phyloP scores from a whole-genome alignment of 169 alveolate genomes.

The Cryptosporidium xiaoi region DNA sequence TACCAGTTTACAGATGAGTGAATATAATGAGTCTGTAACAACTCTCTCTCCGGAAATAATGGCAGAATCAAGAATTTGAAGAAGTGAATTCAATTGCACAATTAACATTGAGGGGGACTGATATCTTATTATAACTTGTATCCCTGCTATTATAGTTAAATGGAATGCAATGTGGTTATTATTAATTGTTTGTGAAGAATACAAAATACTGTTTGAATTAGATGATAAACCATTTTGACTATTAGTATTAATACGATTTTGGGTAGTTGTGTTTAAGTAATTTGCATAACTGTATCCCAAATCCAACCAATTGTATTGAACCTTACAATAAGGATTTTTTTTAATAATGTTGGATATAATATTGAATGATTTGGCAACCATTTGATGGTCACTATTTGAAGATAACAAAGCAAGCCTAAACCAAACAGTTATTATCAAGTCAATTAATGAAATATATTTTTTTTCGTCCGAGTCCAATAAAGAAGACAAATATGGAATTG shows the following conservation, averaged over 20 bases:
- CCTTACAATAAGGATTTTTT: conserved; percentile 13
- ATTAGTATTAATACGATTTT: neutral
- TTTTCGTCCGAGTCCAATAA: conserved; percentile 7
- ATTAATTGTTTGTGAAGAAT: conserved; percentile 4
- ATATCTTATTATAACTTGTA: conserved; percentile 20
- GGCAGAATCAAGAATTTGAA: conserved; percentile 40
- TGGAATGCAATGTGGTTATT: conserved; percentile 31
- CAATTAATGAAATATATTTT: conserved; percentile 11
- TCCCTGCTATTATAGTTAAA: conserved; percentile 52
- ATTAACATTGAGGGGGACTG: conserved; percentile 1
- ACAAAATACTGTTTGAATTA: neutral
- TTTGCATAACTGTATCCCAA: conserved; percentile 15
- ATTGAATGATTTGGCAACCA: conserved; percentile 40
- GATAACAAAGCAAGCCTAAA: conserved; percentile 57
- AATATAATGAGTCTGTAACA: conserved; percentile 31
- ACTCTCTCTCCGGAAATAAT: conserved; percentile 39
- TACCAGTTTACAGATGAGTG: conserved; percentile 30
- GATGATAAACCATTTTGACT: conserved; percentile 5
- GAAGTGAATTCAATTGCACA: conserved; percentile 21
- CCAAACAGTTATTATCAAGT: conserved; percentile 41
- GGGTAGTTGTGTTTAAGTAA: neutral
- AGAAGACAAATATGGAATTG: conserved; percentile 20
- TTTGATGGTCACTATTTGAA: conserved; percentile 42
- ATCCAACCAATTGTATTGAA: conserved; percentile 51
- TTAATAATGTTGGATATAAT: conserved; percentile 12